Evolutionary conservation across 2,329 filamentous ascomycete species (phyloP).

Genomic region (Gyromitra esculenta): DNA sequence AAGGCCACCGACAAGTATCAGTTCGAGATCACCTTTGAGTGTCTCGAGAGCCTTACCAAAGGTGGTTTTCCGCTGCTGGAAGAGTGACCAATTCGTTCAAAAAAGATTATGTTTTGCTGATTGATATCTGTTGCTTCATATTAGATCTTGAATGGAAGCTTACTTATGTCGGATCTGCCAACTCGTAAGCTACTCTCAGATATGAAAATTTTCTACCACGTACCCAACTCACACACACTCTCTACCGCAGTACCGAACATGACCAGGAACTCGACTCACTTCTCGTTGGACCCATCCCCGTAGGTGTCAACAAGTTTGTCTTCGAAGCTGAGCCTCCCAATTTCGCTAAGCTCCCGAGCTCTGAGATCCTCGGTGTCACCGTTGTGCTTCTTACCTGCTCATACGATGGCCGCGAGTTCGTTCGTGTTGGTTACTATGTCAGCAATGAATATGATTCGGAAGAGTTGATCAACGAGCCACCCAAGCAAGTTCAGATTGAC

Average conservation of each 20-base stretch:
- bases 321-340: conserved; percentile 96
- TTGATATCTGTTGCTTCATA: conserved; percentile 45
- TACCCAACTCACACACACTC: conserved; percentile 45
- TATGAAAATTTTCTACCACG: conserved; percentile 21
- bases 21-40: conserved; percentile 99
- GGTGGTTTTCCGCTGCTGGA: conserved; percentile 65
- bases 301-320: conserved; percentile 98
- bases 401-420: conserved; percentile 96
- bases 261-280: conserved; percentile 98
- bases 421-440: conserved; percentile 98
- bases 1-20: conserved; percentile 91
- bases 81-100: conserved; percentile 8
- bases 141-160: conserved; percentile 98
- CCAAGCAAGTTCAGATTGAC: conserved; percentile 90
- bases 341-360: conserved; percentile 87
- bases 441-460: conserved; percentile 99
- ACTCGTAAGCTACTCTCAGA: conserved; percentile 73
- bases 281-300: conserved; percentile 94
- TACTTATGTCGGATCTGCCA: conserved; percentile 97
- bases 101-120: conserved; percentile 31
- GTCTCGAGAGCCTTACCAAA: conserved; percentile 91
- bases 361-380: conserved; percentile 95
- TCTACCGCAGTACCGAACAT: conserved; percentile 78
- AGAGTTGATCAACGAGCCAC: conserved; percentile 86
- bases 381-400: conserved; percentile 95